Percentiles rank a stretch among this genome's conserved stretches.
Evolutionary conservation across 2,329 filamentous ascomycete species (phyloP).

Genomic region (Phialocephala subalpina): DNA sequence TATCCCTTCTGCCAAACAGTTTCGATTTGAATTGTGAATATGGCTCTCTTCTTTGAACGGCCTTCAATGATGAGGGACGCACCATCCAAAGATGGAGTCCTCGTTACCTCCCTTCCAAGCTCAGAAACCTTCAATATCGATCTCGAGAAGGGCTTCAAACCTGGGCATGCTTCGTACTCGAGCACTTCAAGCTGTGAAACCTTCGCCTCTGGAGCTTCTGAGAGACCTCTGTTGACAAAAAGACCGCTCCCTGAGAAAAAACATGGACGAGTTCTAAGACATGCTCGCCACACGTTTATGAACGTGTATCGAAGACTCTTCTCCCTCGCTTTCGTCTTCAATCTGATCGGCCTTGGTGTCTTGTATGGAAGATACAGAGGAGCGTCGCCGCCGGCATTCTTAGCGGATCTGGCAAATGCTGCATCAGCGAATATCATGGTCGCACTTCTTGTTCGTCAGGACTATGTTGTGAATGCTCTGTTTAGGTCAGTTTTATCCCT

Average conservation of each 20-base stretch:
- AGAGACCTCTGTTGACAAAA: slow-evolving; percentile 1
- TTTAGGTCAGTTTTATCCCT: slow-evolving; percentile 44
- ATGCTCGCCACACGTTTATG: slow-evolving; percentile 48
- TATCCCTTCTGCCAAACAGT: too few relatives aligned
- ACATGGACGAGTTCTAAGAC: slow-evolving; percentile 24
- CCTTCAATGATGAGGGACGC: background rate
- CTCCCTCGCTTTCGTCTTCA: slow-evolving; percentile 58
- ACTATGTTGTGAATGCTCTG: slow-evolving; percentile 58
- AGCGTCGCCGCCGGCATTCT: slow-evolving; percentile 7
- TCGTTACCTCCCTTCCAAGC: background rate
- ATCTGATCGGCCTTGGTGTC: slow-evolving; percentile 53
- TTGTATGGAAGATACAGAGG: slow-evolving; percentile 33
- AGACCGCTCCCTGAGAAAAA: slow-evolving; percentile 27
- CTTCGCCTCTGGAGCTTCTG: background rate
- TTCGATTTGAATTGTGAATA: background rate
- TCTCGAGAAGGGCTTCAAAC: slow-evolving; percentile 4
- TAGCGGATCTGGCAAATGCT: slow-evolving; percentile 31
- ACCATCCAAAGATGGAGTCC: background rate
- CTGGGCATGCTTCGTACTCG: background rate
- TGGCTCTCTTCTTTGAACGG: background rate
- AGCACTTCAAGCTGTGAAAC: background rate
- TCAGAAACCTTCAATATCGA: background rate
- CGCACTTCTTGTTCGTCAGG: slow-evolving; percentile 59
- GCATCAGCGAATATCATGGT: slow-evolving; percentile 53
- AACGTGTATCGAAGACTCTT: slow-evolving; percentile 66